Evolutionary conservation across 441 rosid species (phyloP), one percentile per base, ranked within the genome.

Genomic region (Breynia disticha): DNA sequence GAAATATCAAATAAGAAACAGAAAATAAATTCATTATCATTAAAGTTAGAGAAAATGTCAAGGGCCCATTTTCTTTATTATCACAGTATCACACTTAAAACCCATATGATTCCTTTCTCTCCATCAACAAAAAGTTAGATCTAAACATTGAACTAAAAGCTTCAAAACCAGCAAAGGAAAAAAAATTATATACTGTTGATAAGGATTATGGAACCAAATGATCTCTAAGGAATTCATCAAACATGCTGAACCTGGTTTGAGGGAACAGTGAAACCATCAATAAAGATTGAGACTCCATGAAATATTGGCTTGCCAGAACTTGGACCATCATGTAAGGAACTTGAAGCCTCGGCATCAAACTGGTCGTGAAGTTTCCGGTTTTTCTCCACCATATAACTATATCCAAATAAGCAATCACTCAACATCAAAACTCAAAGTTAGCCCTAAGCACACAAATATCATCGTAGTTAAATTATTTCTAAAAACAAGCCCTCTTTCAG

Each of bases 251-350:
- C 98, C 96, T 87, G 96, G 72, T 76, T 82, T 0, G 98, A 82
- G 66, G 98, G 98, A 75, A 76, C 38, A 0, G 95, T 91, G 67
- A 91, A 83, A 45, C 96, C 96, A 71, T 91, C 98, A 42, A 87
- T 90, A 67, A 87, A 91, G 46, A 85, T 87, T 13, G 94, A 76
- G 49, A 87, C 82, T 17, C 95, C 96, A 18, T 74, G 72, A 72
- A 91, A 91, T 19, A 87, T 72, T 64, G 58, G 77, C 53, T 78
- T 78, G 66, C 63, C 69, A 48, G 79, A 61, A 65, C 59, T 63
- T 5, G 78, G 60, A 58, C 51, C 76, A 41, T 71, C 52, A 50
- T 52, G 57, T 24, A 78, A 76, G 60, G 83, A 56, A 61, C 62
- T 59, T 0, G 84, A 69, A 67, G 90, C 96, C 63, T 85, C 86